Percentiles rank a stretch among this genome's conserved stretches.
Conservation (phyloP, 2,329 filamentous ascomycete genomes). For the Aureobasidium musti region DNA sequence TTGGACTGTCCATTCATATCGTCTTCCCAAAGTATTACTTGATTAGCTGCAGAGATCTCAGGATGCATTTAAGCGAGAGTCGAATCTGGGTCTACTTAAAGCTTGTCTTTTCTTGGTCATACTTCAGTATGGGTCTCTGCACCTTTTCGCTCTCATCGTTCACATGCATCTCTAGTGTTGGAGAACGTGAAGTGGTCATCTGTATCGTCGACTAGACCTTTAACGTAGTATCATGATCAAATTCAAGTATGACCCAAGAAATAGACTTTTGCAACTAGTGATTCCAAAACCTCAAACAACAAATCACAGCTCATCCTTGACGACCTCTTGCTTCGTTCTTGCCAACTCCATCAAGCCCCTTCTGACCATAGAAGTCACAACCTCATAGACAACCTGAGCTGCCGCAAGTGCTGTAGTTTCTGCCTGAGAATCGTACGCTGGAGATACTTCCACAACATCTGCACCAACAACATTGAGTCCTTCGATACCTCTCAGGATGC, state of each 20-base stretch:
- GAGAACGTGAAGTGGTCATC: too few species aligned
- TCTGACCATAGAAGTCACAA: conserved; percentile 75
- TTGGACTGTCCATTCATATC: background rate
- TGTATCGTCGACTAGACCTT: too few species aligned
- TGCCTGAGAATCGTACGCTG: conserved; percentile 76
- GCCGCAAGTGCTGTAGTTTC: conserved; percentile 82
- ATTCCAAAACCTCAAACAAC: too few species aligned
- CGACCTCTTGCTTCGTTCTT: background rate
- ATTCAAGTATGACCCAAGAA: background rate
- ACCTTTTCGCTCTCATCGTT: too few species aligned
- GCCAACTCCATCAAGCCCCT: conserved; percentile 31
- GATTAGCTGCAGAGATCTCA: too few species aligned
- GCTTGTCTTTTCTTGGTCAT: too few species aligned
- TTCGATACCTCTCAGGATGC: conserved; percentile 80
- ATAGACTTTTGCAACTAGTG: background rate
- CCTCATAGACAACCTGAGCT: conserved; percentile 81
- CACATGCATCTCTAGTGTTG: too few species aligned
- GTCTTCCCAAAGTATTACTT: background rate
- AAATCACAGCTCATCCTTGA: conserved; percentile 25
- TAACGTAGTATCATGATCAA: background rate
- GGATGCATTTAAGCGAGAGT: too few species aligned
- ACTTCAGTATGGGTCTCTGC: too few species aligned
- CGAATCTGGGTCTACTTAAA: too few species aligned
- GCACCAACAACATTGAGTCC: conserved; percentile 82
- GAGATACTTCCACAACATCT: conserved; percentile 86